Conservation (phyloP, 2,329 filamentous ascomycete species). For the Rhynchosporium graminicola region DNA sequence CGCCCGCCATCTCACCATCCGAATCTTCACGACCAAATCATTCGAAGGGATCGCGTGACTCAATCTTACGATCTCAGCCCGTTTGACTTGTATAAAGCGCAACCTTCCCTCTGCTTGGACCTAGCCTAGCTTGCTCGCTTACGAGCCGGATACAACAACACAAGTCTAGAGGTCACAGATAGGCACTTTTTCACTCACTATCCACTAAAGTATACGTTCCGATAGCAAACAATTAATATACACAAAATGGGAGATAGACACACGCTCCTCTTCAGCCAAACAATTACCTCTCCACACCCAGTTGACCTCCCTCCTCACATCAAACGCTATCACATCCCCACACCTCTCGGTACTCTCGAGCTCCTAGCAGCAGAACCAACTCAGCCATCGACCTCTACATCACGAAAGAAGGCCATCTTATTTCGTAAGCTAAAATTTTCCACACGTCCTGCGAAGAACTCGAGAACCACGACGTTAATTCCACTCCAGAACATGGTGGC, state of each 20-base stretch:
- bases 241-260: constrained; percentile 6
- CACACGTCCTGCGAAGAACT: neutral
- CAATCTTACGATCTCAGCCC: neutral
- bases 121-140: neutral
- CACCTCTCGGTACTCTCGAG: constrained; percentile 42
- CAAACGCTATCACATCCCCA: constrained; percentile 39
- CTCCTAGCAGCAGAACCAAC: constrained; percentile 41
- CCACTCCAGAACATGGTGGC: constrained; percentile 40
- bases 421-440: constrained; percentile 35
- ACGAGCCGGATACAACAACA: neutral
- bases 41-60: neutral
- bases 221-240: neutral
- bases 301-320: constrained; percentile 38
- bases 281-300: neutral
- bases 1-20: constrained; percentile 7
- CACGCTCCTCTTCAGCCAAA: neutral
- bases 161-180: too few relatives aligned
- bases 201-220: neutral
- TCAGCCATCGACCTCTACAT: neutral
- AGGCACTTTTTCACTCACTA: neutral
- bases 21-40: neutral
- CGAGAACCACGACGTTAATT: neutral
- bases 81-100: neutral
- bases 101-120: neutral
- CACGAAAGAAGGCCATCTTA: constrained; percentile 37